Percentiles rank a stretch among this genome's conserved stretches.
These are phyloP conservation scores for Dryas drummondii DNA, from an alignment of 306 rosid genomes.

Conservation along the genomic window DNA sequence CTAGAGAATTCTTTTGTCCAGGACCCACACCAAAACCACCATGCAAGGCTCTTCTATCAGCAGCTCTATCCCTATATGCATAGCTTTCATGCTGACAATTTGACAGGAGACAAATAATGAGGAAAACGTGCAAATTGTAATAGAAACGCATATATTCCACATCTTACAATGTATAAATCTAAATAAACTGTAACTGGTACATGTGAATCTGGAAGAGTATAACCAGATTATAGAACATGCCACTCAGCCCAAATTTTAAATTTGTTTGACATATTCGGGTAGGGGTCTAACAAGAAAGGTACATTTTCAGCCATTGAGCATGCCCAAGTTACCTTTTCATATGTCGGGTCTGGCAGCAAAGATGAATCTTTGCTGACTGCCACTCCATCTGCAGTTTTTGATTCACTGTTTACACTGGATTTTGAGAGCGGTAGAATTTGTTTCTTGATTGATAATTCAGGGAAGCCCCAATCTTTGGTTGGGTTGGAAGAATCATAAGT, in stretches of 20 bases:
- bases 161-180: background rate
- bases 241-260: background rate
- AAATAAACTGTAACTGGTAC: background rate
- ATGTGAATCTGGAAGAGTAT: background rate
- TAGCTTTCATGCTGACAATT: constrained; percentile 45
- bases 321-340: constrained; percentile 44
- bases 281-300: background rate
- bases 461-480: constrained; percentile 80
- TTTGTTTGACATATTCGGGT: background rate
- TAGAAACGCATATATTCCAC: background rate
- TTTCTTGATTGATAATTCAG: constrained; percentile 48
- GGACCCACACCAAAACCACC: constrained; percentile 82
- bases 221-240: background rate
- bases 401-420: constrained; percentile 30
- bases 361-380: constrained; percentile 31
- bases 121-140: constrained; percentile 13
- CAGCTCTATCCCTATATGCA: constrained; percentile 76
- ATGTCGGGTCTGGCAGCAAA: constrained; percentile 28
- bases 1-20: constrained; percentile 61
- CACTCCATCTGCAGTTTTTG: constrained; percentile 32
- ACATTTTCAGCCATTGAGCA: background rate
- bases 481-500: constrained; percentile 82
- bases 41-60: constrained; percentile 83
- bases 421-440: constrained; percentile 18
- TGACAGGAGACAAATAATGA: constrained; percentile 16